These are phyloP conservation scores for Lentinula boryana DNA, from an alignment of 768 basidiomycete genomes.

Conservation along the genomic window DNA sequence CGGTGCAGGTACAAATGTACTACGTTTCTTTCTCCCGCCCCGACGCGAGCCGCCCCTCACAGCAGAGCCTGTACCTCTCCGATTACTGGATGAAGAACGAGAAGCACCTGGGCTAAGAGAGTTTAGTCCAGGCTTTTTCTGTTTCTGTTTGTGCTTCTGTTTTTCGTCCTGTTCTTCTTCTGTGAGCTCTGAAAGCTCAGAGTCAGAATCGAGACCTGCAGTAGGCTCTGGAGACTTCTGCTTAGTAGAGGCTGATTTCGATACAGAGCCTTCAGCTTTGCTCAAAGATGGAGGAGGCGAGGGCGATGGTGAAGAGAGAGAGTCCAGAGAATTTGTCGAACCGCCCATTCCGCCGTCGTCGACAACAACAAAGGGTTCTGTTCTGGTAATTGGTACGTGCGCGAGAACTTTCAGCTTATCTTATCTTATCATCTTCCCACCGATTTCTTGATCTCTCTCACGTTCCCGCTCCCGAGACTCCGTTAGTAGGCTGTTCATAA, in stretches of 20 bases:
- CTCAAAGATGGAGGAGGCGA: constrained; percentile 37
- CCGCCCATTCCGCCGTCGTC: constrained; percentile 38
- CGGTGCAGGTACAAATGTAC: constrained; percentile 67
- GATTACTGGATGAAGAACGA: not conserved
- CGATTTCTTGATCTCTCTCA: not conserved
- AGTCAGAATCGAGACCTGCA: constrained; percentile 48
- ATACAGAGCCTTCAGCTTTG: not conserved
- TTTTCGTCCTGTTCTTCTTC: constrained; percentile 69
- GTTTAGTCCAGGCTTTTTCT: constrained; percentile 1
- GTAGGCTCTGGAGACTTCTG: constrained; percentile 16
- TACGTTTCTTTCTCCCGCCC: constrained; percentile 43
- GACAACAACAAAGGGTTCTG: constrained; percentile 18
- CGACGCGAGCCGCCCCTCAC: constrained; percentile 10
- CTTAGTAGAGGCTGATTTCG: constrained; percentile 6
- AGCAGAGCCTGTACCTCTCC: constrained; percentile 3
- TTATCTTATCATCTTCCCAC: constrained; percentile 30
- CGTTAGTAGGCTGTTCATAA: too few species aligned
- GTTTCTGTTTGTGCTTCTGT: constrained; percentile 14
- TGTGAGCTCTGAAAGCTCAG: constrained; percentile 79
- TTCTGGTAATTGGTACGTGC: constrained; percentile 30
- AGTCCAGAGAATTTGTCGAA: constrained; percentile 59
- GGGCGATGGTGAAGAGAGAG: constrained; percentile 64
- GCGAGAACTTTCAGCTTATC: constrained; percentile 27
- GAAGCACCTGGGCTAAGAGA: not conserved
- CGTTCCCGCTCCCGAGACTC: not conserved